Evolutionary conservation across 257 asterid species (phyloP).

Genomic region (Sherardia arvensis): DNA sequence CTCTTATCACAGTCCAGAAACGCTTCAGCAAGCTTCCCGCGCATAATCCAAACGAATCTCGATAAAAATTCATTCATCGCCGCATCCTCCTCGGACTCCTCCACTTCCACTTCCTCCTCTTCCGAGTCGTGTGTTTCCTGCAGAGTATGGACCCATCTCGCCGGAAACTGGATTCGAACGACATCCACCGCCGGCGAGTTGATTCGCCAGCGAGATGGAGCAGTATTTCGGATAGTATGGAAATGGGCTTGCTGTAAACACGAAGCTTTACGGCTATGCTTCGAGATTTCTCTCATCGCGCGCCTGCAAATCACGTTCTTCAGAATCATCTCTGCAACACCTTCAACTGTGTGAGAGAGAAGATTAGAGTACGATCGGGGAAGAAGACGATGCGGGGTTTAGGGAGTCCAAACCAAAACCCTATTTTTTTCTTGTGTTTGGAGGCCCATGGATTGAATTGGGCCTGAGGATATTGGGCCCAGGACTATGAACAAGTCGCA

Average conservation of each 20-base stretch:
- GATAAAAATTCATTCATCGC: conserved; percentile 67
- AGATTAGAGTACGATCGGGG: neutral
- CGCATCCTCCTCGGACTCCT: conserved; percentile 40
- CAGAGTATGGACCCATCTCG: conserved; percentile 29
- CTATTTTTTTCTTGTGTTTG: neutral
- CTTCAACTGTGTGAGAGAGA: conserved; percentile 1
- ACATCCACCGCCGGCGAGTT: conserved; percentile 13
- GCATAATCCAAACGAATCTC: conserved; percentile 82
- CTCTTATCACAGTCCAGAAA: conserved; percentile 58
- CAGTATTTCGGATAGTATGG: conserved; percentile 17
- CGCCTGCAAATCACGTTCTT: conserved; percentile 34
- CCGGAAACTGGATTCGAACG: no score
- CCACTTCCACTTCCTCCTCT: conserved; percentile 25
- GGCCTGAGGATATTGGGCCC: neutral
- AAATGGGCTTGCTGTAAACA: conserved; percentile 13
- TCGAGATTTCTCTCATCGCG: conserved; percentile 24
- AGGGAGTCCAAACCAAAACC: conserved; percentile 5
- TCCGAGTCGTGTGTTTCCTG: conserved; percentile 21
- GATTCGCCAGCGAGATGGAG: conserved; percentile 13
- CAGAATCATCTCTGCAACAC: conserved; percentile 29
- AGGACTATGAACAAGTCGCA: neutral
- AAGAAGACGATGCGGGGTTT: conserved; percentile 7
- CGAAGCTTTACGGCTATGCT: conserved; percentile 23
- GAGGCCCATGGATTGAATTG: neutral
- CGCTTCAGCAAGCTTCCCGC: conserved; percentile 50